Evolutionary conservation across 2,329 filamentous ascomycete species (phyloP).

Genomic region (Penicillium freii): DNA sequence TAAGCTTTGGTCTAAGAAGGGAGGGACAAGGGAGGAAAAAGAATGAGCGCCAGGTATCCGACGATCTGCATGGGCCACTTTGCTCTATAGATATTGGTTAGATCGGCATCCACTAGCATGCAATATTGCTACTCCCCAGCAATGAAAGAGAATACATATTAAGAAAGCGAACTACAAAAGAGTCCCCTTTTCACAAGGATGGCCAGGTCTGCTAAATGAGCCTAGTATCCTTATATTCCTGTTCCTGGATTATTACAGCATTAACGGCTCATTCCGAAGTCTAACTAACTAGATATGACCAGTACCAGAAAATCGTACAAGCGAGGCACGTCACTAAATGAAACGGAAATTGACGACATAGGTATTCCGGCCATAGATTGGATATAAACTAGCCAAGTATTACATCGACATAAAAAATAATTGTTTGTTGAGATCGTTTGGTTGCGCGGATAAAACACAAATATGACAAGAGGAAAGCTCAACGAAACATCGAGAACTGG

Average conservation of each 20-base stretch:
- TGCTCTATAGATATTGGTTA: neutral
- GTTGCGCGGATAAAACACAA: neutral
- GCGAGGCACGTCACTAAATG: neutral
- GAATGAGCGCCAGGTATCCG: constrained; percentile 23
- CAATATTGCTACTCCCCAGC: neutral
- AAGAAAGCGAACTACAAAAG: neutral
- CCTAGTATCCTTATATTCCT: neutral
- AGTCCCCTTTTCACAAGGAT: no score
- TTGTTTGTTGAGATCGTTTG: neutral
- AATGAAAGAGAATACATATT: neutral
- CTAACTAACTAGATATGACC: neutral
- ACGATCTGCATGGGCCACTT: neutral
- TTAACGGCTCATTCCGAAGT: neutral
- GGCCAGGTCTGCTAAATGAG: neutral
- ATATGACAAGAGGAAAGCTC: neutral
- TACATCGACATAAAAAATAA: neutral
- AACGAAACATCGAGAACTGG: neutral
- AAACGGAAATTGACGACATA: neutral
- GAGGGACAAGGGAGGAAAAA: no score
- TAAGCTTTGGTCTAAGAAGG: no score
- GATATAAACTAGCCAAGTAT: neutral
- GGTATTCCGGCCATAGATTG: neutral
- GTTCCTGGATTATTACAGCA: neutral
- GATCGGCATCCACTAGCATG: neutral
- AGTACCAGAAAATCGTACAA: neutral